Percentiles rank a stretch among this genome's conserved stretches.
Evolutionary conservation across 2,329 filamentous ascomycete genomes (phyloP).

Genomic region (Venturia carpophila): DNA sequence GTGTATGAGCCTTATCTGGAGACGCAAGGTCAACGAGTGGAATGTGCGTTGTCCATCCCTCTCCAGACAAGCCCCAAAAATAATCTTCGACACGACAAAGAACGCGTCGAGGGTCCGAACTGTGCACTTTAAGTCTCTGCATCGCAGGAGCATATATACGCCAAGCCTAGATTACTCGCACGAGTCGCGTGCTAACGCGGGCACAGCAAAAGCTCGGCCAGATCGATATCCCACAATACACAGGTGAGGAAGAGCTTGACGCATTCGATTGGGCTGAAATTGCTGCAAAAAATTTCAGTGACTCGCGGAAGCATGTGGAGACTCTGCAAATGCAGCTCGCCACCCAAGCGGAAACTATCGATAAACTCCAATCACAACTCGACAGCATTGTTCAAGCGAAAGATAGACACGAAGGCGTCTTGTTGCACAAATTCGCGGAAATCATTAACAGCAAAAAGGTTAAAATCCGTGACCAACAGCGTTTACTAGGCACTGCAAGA

Average conservation of each 20-base stretch:
- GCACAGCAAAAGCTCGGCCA: constrained; percentile 60
- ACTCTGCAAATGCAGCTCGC: constrained; percentile 36
- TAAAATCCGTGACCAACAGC: constrained; percentile 55
- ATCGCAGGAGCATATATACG: background rate
- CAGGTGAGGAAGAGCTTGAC: constrained; percentile 53
- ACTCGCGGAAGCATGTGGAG: constrained; percentile 39
- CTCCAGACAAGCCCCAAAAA: background rate
- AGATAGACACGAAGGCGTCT: constrained; percentile 54
- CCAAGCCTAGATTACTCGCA: background rate
- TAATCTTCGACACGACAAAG: background rate
- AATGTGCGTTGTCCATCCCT: constrained; percentile 9
- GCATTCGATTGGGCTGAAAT: constrained; percentile 63
- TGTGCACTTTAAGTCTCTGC: background rate
- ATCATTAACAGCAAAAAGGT: constrained; percentile 73
- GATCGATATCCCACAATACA: constrained; percentile 49
- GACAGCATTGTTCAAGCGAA: constrained; percentile 60
- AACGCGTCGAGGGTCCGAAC: background rate
- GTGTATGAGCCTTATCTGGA: constrained; percentile 8
- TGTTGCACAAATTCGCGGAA: constrained; percentile 62
- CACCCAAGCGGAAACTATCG: constrained; percentile 49
- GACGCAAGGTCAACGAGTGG: background rate
- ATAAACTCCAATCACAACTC: constrained; percentile 54
- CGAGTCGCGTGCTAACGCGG: background rate
- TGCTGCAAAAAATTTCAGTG: constrained; percentile 44
- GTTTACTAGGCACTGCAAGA: constrained; percentile 10